Evolutionary conservation across 495 filamentous ascomycete genomes (phyloP).

Genomic region (Daldinia vernicosa): DNA sequence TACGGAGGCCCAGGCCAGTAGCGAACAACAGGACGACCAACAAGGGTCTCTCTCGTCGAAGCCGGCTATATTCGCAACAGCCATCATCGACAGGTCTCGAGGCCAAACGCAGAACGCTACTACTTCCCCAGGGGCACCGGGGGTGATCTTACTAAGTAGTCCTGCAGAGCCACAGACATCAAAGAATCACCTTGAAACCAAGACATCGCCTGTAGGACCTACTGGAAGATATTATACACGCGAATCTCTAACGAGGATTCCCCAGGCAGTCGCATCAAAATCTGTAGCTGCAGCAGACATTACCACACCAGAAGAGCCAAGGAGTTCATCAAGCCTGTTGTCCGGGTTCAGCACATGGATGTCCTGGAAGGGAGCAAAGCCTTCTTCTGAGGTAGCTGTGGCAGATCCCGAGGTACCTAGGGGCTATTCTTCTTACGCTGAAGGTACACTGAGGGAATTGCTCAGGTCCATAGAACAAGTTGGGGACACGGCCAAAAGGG

Average conservation of each 20-base stretch:
- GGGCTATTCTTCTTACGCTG: constrained; percentile 20
- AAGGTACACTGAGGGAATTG: constrained; percentile 20
- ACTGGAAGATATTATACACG: constrained; percentile 5
- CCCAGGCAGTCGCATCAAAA: constrained; percentile 6
- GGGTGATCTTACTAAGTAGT: constrained; percentile 1
- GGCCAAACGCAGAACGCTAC: constrained; percentile 16
- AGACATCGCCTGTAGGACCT: constrained; percentile 13
- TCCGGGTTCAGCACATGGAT: constrained; percentile 18
- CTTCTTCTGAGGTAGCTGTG: background rate
- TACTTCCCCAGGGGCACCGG: background rate
- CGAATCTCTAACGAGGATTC: constrained; percentile 20
- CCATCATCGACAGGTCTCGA: constrained; percentile 55
- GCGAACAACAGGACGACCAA: constrained; percentile 24
- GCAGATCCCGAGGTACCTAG: background rate
- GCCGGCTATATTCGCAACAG: constrained; percentile 56
- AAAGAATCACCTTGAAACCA: constrained; percentile 30
- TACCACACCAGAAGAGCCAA: constrained; percentile 16
- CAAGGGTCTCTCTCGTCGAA: constrained; percentile 46
- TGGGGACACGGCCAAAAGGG: background rate
- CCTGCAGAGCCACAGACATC: constrained; percentile 26
- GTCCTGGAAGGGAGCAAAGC: constrained; percentile 13
- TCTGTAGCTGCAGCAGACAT: constrained; percentile 10
- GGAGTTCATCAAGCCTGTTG: background rate
- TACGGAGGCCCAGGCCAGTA: constrained; percentile 38
- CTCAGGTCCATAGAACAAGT: constrained; percentile 7